A percentile compares a stretch with the other conserved stretches of the same genome.
Conservation (phyloP, 2,329 filamentous ascomycete genomes). For the Erysiphe pulchra region DNA sequence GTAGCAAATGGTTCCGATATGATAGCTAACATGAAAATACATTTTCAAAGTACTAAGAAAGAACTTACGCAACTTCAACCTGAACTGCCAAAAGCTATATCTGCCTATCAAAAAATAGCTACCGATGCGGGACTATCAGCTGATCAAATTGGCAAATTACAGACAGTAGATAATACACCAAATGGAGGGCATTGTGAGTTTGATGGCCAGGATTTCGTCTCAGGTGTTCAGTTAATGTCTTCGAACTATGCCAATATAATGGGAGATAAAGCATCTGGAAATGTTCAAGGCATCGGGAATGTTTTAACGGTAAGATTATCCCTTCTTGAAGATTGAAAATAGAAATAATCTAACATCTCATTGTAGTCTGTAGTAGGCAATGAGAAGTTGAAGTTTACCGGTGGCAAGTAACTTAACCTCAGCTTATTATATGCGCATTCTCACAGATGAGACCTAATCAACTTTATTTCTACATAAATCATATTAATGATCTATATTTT, state of each 20-base stretch:
- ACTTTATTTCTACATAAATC: too few relatives aligned
- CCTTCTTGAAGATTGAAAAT: background rate
- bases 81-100: constrained; percentile 23
- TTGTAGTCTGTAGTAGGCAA: constrained; percentile 8
- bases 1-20: constrained; percentile 20
- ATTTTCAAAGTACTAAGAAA: constrained; percentile 28
- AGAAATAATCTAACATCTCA: constrained; percentile 1
- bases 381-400: constrained; percentile 7
- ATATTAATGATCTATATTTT: too few relatives aligned
- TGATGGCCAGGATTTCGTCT: constrained; percentile 25
- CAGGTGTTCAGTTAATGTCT: constrained; percentile 30
- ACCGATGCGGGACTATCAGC: constrained; percentile 18
- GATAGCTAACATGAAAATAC: constrained; percentile 22
- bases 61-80: constrained; percentile 24
- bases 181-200: constrained; percentile 32
- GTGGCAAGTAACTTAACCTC: background rate
- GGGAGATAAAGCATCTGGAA: constrained; percentile 22
- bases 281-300: constrained; percentile 23
- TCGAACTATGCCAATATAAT: constrained; percentile 26
- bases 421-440: background rate
- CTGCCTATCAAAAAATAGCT: constrained; percentile 24
- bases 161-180: constrained; percentile 30
- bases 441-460: too few relatives aligned
- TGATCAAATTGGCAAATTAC: constrained; percentile 21
- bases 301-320: constrained; percentile 16